phyloP scores from a whole-genome alignment of 2,329 filamentous ascomycete genomes.

The Alternaria sp. region DNA sequence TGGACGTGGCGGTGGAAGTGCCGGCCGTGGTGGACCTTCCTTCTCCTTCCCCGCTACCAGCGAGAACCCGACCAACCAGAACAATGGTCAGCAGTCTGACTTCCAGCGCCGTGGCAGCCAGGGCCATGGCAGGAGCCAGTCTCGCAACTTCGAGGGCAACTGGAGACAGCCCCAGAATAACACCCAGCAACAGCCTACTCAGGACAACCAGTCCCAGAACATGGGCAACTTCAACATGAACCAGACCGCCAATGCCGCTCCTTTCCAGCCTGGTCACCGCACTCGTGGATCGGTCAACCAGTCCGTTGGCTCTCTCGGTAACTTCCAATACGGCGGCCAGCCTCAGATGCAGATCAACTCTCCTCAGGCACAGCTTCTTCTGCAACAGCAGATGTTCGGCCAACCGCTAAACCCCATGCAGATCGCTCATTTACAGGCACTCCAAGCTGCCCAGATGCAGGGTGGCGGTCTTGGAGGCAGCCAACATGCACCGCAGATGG shows the following conservation, averaged over 20 bases:
- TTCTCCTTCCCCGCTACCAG: conserved; percentile 72
- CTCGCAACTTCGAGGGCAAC: conserved; percentile 96
- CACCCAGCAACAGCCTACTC: conserved; percentile 58
- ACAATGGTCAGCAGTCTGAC: conserved; percentile 63
- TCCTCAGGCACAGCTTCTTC: conserved; percentile 80
- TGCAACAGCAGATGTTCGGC: conserved; percentile 86
- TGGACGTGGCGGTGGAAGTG: conserved; percentile 70
- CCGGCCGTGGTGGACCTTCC: conserved; percentile 70
- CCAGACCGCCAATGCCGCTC: conserved; percentile 72
- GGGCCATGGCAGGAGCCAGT: conserved; percentile 82
- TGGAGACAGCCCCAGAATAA: conserved; percentile 82
- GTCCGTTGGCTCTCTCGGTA: conserved; percentile 82
- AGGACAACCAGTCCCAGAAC: conserved; percentile 56
- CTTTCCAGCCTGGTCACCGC: conserved; percentile 93
- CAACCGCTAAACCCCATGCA: conserved; percentile 90
- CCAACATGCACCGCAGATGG: conserved; percentile 71
- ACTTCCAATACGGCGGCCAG: conserved; percentile 89
- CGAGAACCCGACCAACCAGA: conserved; percentile 55
- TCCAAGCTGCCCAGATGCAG: conserved; percentile 87
- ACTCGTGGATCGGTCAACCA: conserved; percentile 82
- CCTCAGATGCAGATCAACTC: conserved; percentile 82
- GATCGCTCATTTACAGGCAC: conserved; percentile 86
- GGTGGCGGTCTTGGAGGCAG: conserved; percentile 73
- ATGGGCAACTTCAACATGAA: conserved; percentile 73
- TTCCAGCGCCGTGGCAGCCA: conserved; percentile 79